Base-by-base conservation (phyloP, 129 eudicot genomes). In the Saussurea involucrata region DNA sequence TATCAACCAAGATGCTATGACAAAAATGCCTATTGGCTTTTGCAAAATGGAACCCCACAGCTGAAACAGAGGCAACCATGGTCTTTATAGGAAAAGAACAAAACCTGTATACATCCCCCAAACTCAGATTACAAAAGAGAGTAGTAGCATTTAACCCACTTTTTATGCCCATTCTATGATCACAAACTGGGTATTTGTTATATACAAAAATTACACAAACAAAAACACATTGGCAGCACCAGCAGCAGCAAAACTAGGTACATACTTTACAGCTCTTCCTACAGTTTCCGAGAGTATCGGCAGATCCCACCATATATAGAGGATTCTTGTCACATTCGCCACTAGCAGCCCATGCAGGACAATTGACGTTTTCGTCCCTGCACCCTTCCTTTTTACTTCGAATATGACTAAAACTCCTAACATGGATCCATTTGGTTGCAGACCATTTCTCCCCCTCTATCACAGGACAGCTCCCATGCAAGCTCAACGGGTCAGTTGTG, bases 341-440 rank as follows among this genome's bases (percentile, higher is more conserved):
- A 24, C 69, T 66, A 25, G 83, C 84, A 79, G 92, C 92, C 95
- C 94, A 93, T 24, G 8, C 42, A 34, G 89, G 3, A 32, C 90
- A 88, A 29, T 72, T 72, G 8, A 68, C 81, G 49, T 82, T 69
- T 78, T 79, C 77, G 25, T 90, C 98, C 24, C 68, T 75, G 76
- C 95, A 93, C 5, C 42, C 87, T 55, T 53, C 33, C 2, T 57
- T 80, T 20, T 29, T 68, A 64, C 72, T 66, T 55, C 82, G 68
- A 22, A n/a, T 76, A 7, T 21, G 58, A 0, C 83, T 89, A 58
- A 90, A 93, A 21, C 89, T 85, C 68, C 92, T 82, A 32, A 93
- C 97, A 63, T 90, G 98, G 8, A 88, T 88, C 96, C 96, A 93
- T 86, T 88, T 93, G 24, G 98, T 93, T 57, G 98, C 97, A 13